Evolutionary conservation across 2,329 filamentous ascomycete species (phyloP).

Genomic region (Plenodomus biglobosus): DNA sequence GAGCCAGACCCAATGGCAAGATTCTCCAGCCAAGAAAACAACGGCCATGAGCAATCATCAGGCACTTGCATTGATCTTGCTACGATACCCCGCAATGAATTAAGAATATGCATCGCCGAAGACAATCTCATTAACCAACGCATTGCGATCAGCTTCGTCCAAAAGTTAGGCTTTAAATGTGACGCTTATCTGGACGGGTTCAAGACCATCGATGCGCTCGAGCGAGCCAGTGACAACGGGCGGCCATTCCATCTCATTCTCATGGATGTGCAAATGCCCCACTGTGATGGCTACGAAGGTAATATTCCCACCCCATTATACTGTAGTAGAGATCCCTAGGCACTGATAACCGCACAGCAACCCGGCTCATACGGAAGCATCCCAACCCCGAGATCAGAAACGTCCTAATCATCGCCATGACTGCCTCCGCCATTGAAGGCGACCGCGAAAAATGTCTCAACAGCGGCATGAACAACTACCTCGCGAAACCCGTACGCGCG

Average conservation of each 20-base stretch:
- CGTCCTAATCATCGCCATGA: conserved; percentile 96
- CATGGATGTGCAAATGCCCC: conserved; percentile 97
- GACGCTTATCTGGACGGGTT: conserved; percentile 88
- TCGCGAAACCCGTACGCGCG: conserved; percentile 91
- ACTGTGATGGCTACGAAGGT: conserved; percentile 82
- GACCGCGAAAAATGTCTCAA: conserved; percentile 95
- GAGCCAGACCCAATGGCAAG: conserved; percentile 59
- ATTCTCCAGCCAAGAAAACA: conserved; percentile 55
- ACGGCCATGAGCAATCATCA: conserved; percentile 44
- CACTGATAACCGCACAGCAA: conserved; percentile 54
- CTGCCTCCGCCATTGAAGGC: conserved; percentile 88
- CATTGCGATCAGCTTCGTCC: conserved; percentile 89
- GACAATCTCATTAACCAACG: conserved; percentile 94
- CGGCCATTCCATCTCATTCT: conserved; percentile 84
- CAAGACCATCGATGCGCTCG: conserved; percentile 84
- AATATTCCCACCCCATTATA: not conserved
- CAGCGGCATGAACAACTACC: conserved; percentile 95
- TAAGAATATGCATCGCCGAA: conserved; percentile 90
- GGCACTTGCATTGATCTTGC: conserved; percentile 56
- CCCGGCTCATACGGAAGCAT: conserved; percentile 77
- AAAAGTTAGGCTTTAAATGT: conserved; percentile 80
- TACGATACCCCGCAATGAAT: conserved; percentile 70
- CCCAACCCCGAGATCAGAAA: conserved; percentile 73
- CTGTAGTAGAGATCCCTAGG: not conserved
- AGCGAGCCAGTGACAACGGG: conserved; percentile 68